Base-by-base conservation (phyloP, 2,329 filamentous ascomycete genomes). In the Cladophialophora exuberans region DNA sequence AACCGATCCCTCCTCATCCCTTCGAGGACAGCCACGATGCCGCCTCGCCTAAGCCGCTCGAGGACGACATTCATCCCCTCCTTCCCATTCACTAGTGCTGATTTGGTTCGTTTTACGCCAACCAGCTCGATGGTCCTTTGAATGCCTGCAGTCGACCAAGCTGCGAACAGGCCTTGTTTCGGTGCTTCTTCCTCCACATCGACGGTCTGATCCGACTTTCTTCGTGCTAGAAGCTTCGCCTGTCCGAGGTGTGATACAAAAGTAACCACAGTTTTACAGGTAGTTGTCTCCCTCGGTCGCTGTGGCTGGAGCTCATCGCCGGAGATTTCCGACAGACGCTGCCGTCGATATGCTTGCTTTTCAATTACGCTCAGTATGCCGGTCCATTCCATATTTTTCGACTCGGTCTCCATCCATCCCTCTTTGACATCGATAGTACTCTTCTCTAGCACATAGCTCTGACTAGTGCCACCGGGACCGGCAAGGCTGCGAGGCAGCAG, bases 21-120 rank as follows among this genome's bases (percentile, higher is more conserved):
- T 61, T 88, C 86, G 25, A 89, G 72, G n/a, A 88, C 86, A 18
- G 73, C 85, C 13, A 87, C 83, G 15, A 89, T 73, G 0, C 86
- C 87, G 33, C 86, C 86, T 54, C 78, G 76, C 50, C 86, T 76
- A 67, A 89, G 70, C 30, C 84, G 73, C 65, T 84, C 81, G 6
- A 87, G 73, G 18, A 87, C 84, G 18, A 86, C 78, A 56, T 84
- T 84, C 84, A 87, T 86, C 49, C 84, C 84, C 64, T 86, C 78
- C 58, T 82, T 82, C 59, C 83, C 84, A 64, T 84, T 85, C 7
- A 82, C 72, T 64, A 86, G 77, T 15, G 82, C 83, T 54, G 82
- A 78, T 52, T 82, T 76, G 1, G 84, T 84, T 11, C 83, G 74
- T 52, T 79, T 83, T 39, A 86, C 70, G 3, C 82, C 82, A 56